These are phyloP conservation scores for Lactifluus pinguis DNA, from an alignment of 768 basidiomycete genomes.

Conservation along the genomic window DNA sequence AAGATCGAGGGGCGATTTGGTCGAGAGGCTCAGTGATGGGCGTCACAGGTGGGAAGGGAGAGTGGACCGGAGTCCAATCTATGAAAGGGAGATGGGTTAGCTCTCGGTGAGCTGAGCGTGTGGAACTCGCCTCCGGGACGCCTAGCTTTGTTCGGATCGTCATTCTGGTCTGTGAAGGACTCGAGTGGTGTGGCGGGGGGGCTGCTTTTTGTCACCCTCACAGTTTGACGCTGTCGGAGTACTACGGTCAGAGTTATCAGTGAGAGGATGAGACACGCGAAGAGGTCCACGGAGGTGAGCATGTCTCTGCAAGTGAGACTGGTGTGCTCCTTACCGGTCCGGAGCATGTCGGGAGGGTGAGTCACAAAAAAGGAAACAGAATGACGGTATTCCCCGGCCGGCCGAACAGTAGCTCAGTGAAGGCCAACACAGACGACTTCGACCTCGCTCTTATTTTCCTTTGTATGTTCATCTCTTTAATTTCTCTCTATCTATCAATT, in stretches of 20 bases:
- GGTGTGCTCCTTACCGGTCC: no score
- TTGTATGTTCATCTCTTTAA: not conserved
- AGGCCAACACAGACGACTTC: not conserved
- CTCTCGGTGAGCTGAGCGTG: not conserved
- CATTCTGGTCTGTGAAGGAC: not conserved
- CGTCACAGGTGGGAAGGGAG: slow-evolving; percentile 43
- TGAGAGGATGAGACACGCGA: not conserved
- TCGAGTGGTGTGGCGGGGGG: not conserved
- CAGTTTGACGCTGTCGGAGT: not conserved
- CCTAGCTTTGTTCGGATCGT: slow-evolving; percentile 20
- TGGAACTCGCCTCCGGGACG: slow-evolving; percentile 21
- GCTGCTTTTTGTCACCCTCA: not conserved
- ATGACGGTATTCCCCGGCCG: not conserved
- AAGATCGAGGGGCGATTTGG: slow-evolving; percentile 48
- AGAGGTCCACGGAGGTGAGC: not conserved
- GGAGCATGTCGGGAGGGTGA: not conserved
- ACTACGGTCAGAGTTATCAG: not conserved
- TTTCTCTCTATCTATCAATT: not conserved
- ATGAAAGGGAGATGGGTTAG: not conserved
- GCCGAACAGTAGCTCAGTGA: not conserved
- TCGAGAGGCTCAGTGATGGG: slow-evolving; percentile 33
- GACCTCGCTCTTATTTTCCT: not conserved
- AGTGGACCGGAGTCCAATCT: slow-evolving; percentile 48
- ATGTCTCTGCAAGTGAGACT: not conserved
- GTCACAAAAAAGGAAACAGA: not conserved